A percentile compares a stretch with the other conserved stretches of the same genome.
phyloP scores from a whole-genome alignment of 2,329 filamentous ascomycete genomes.

The Beauveria bassiana region DNA sequence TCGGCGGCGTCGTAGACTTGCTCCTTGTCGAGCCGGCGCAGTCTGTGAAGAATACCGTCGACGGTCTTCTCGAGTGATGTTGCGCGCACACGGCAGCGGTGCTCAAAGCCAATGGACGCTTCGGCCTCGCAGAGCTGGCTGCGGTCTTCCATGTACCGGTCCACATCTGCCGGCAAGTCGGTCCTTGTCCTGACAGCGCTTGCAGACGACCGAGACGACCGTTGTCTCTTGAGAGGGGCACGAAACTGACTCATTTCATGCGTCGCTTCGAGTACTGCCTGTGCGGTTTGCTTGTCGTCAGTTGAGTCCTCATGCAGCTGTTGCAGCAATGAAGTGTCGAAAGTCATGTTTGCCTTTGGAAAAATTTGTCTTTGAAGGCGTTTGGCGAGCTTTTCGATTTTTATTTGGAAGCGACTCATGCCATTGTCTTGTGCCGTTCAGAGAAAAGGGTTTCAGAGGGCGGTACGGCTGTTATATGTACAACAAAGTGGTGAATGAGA shows the following conservation, averaged over 20 bases:
- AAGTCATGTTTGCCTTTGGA: not conserved
- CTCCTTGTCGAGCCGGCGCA: conserved; percentile 29
- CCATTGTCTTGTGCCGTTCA: not conserved
- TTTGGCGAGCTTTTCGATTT: not conserved
- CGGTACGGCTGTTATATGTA: not conserved
- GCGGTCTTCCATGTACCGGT: not conserved
- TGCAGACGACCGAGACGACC: not conserved
- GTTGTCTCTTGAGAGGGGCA: conserved; percentile 3
- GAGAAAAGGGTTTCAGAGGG: not conserved
- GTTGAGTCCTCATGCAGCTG: not conserved
- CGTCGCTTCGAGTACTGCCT: not conserved
- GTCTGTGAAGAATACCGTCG: conserved; percentile 30
- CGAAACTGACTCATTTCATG: not conserved
- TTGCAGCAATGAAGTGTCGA: not conserved
- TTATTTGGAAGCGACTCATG: not conserved
- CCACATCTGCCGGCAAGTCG: not conserved
- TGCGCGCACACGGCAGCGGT: conserved; percentile 24
- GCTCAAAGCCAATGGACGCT: conserved; percentile 27
- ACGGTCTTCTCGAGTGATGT: conserved; percentile 28
- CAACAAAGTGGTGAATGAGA: not conserved
- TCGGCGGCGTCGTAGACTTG: conserved; percentile 27
- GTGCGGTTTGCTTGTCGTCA: not conserved
- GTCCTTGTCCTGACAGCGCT: not conserved
- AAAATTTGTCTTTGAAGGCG: not conserved
- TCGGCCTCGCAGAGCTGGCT: not conserved